phyloP scores from a whole-genome alignment of 1,284 basidiomycete genomes.

The Tylopilus sp. region DNA sequence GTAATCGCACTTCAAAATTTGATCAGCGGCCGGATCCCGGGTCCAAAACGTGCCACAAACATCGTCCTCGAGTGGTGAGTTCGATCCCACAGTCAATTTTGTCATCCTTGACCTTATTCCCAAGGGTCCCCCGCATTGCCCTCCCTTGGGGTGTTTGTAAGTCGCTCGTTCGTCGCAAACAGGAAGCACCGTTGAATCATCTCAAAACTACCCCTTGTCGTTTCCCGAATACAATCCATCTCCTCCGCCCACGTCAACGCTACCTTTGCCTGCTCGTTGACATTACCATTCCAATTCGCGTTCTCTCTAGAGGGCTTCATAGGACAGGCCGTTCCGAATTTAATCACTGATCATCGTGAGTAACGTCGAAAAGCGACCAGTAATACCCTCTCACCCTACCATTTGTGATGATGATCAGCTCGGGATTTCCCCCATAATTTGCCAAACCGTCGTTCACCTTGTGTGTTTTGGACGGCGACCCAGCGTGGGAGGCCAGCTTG shows the following conservation, averaged over 20 bases:
- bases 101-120: conserved; percentile 63
- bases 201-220: conserved; percentile 72
- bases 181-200: conserved; percentile 66
- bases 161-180: conserved; percentile 68
- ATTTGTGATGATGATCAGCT: conserved; percentile 67
- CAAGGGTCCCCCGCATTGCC: conserved; percentile 70
- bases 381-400: conserved; percentile 59
- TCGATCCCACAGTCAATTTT: conserved; percentile 54
- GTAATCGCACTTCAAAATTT: conserved; percentile 63
- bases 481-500: conserved; percentile 58
- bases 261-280: conserved; percentile 68
- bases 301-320: conserved; percentile 64
- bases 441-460: conserved; percentile 48
- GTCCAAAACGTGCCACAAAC: conserved; percentile 55
- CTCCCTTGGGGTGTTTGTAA: conserved; percentile 66
- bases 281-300: conserved; percentile 72
- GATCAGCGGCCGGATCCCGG: conserved; percentile 67
- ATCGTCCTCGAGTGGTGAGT: conserved; percentile 58
- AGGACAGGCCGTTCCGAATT: conserved; percentile 67
- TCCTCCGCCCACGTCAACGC: conserved; percentile 75
- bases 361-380: not conserved
- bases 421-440: conserved; percentile 61
- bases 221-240: conserved; percentile 75
- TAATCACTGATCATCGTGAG: conserved; percentile 59
- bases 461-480: conserved; percentile 60